A percentile compares a stretch with the other conserved stretches of the same genome.
These are phyloP conservation scores for Lactarius vividus DNA, from an alignment of 768 basidiomycete species.

Conservation along the genomic window DNA sequence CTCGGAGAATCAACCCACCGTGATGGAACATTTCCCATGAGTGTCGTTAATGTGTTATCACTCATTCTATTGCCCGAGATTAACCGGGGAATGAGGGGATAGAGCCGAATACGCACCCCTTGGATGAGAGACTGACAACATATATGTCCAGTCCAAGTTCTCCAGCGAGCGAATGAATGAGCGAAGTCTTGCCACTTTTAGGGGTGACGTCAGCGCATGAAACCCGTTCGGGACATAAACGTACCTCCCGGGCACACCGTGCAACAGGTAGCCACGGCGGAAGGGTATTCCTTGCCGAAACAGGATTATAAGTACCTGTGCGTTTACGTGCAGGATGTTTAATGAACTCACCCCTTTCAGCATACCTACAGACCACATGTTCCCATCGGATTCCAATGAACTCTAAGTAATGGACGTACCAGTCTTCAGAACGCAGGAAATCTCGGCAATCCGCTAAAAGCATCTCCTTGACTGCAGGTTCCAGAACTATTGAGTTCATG, in stretches of 20 bases:
- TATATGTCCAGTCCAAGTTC: constrained; percentile 89
- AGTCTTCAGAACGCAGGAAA: constrained; percentile 80
- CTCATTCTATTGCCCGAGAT: constrained; percentile 61
- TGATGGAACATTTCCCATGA: constrained; percentile 86
- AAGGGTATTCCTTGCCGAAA: constrained; percentile 70
- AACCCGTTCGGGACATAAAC: constrained; percentile 14
- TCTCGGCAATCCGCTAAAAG: constrained; percentile 83
- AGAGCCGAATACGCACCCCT: constrained; percentile 54
- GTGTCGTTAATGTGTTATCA: constrained; percentile 80
- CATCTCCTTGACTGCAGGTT: constrained; percentile 90
- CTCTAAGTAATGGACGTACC: constrained; percentile 48
- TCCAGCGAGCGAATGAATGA: constrained; percentile 82
- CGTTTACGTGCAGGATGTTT: constrained; percentile 8
- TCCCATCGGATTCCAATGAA: constrained; percentile 13
- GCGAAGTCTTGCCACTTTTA: constrained; percentile 76
- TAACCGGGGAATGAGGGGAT: constrained; percentile 20
- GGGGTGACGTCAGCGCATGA: constrained; percentile 27
- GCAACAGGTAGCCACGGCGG: constrained; percentile 79
- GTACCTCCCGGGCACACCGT: constrained; percentile 85
- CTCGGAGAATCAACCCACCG: constrained; percentile 45
- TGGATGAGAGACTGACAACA: constrained; percentile 83
- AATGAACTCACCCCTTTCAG: constrained; percentile 68
- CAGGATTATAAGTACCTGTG: constrained; percentile 6
- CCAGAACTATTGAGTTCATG: constrained; percentile 89
- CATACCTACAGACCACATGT: constrained; percentile 59